Conservation (phyloP, 805 yeast genomes). For the Martiniozyma abietophila region DNA sequence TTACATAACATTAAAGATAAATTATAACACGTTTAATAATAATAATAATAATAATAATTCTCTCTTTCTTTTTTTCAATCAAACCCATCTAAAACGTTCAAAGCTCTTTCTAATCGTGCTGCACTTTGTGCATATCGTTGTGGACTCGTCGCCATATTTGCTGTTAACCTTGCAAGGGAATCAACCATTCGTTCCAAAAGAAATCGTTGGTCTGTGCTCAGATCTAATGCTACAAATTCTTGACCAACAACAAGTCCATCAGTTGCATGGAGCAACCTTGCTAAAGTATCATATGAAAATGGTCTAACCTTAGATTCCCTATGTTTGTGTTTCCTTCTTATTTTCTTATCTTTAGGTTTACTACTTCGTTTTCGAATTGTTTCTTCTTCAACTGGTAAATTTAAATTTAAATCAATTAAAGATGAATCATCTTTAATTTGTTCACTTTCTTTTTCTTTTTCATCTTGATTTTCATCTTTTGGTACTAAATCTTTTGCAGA, state of each 20-base stretch:
- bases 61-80: constrained; percentile 14
- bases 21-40: neutral
- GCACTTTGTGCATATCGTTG: constrained; percentile 74
- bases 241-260: constrained; percentile 56
- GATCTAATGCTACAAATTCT: constrained; percentile 64
- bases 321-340: no score
- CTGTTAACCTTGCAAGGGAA: constrained; percentile 73
- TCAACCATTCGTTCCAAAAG: constrained; percentile 81
- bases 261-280: constrained; percentile 44
- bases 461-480: no score
- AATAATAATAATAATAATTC: neutral
- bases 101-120: constrained; percentile 68
- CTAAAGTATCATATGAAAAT: constrained; percentile 35
- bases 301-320: constrained; percentile 18
- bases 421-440: no score
- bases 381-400: constrained; percentile 1
- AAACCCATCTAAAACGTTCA: constrained; percentile 81
- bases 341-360: no score
- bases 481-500: constrained; percentile 2
- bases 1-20: constrained; percentile 2
- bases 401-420: no score
- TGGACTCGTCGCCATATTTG: constrained; percentile 85
- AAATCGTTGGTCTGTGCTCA: constrained; percentile 69
- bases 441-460: no score
- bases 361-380: neutral